Percentiles rank a stretch among this genome's conserved stretches.
Conservation (phyloP, 106 monocot species). For the Narthecium ossifragum region DNA sequence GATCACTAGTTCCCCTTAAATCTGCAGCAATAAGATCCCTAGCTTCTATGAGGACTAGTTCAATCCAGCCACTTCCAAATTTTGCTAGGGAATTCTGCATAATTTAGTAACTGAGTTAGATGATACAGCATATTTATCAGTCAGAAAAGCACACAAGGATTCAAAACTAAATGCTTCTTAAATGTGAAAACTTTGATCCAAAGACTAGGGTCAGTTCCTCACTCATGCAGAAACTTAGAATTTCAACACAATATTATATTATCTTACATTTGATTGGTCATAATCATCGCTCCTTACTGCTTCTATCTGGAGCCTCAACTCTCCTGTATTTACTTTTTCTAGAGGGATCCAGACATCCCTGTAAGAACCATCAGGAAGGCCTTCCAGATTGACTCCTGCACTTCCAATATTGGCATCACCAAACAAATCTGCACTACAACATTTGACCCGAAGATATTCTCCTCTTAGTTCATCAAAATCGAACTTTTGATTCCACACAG, state of each 20-base stretch:
- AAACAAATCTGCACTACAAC: slow-evolving; percentile 66
- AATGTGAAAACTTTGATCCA: too few species aligned
- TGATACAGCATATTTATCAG: too few species aligned
- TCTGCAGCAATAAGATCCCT: slow-evolving; percentile 92
- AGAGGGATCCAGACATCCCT: slow-evolving; percentile 86
- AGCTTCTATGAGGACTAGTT: slow-evolving; percentile 86
- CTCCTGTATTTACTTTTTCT: slow-evolving; percentile 80
- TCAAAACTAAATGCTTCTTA: too few species aligned
- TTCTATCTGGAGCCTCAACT: slow-evolving; percentile 75
- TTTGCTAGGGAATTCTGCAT: slow-evolving; percentile 30
- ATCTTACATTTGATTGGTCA: slow-evolving; percentile 34
- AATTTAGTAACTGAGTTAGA: background rate
- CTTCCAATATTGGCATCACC: slow-evolving; percentile 80
- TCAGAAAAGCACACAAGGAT: too few species aligned
- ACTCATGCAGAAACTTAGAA: background rate
- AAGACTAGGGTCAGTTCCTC: too few species aligned
- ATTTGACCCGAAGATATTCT: slow-evolving; percentile 84
- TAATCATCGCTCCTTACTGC: slow-evolving; percentile 41
- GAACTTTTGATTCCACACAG: slow-evolving; percentile 70
- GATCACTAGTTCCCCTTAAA: slow-evolving; percentile 87
- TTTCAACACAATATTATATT: background rate
- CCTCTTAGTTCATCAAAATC: slow-evolving; percentile 87
- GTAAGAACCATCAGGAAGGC: slow-evolving; percentile 53
- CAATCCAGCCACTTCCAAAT: slow-evolving; percentile 46
- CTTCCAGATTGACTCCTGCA: slow-evolving; percentile 72